Percentiles rank a stretch among this genome's conserved stretches.
phyloP scores from a whole-genome alignment of 495 filamentous ascomycete species.

The Xylaria longipes region DNA sequence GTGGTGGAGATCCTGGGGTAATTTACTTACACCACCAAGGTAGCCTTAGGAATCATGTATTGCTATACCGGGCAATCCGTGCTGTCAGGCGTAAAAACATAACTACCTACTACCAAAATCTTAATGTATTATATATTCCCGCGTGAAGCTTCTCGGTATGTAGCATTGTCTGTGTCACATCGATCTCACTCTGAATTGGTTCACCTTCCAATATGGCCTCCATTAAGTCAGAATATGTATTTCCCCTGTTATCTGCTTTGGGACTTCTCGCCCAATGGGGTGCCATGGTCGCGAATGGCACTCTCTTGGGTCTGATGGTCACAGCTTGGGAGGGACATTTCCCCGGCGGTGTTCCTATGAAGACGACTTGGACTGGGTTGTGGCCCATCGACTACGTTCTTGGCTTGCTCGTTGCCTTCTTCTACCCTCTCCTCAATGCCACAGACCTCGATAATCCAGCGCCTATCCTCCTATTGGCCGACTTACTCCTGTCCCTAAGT shows the following conservation, averaged over 20 bases:
- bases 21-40: neutral
- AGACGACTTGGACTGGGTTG: neutral
- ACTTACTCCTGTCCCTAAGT: neutral
- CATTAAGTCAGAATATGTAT: neutral
- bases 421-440: neutral
- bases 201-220: neutral
- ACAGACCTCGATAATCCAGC: neutral
- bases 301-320: neutral
- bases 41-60: neutral
- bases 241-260: neutral
- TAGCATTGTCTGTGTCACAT: neutral
- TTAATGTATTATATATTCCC: neutral
- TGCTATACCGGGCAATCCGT: neutral
- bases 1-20: neutral
- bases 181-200: neutral
- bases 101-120: neutral
- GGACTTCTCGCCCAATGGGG: slow-evolving; percentile 8
- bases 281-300: neutral
- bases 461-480: neutral
- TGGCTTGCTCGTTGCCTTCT: slow-evolving; percentile 1
- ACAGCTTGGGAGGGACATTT: neutral
- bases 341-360: neutral
- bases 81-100: neutral
- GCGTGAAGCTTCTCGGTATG: neutral
- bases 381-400: slow-evolving; percentile 4